These are phyloP conservation scores for Scytalidium sp. DNA, from an alignment of 2,329 filamentous ascomycete species.

Conservation along the genomic window DNA sequence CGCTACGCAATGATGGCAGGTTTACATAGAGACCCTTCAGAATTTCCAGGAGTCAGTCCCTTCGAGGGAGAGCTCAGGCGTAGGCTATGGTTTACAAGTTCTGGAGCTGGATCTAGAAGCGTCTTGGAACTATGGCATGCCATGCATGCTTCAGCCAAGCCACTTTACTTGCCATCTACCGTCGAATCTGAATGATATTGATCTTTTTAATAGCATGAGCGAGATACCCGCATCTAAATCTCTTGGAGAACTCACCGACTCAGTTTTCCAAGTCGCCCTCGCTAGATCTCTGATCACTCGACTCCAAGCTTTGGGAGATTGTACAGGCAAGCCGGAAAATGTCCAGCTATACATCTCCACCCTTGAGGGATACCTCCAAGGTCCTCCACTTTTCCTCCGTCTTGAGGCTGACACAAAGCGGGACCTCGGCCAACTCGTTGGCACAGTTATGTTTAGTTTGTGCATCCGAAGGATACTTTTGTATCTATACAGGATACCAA, in stretches of 20 bases:
- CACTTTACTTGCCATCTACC: conserved; percentile 48
- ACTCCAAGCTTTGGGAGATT: conserved; percentile 5
- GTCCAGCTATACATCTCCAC: conserved; percentile 1
- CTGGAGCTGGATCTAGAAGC: conserved; percentile 51
- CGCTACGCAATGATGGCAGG: conserved; percentile 55
- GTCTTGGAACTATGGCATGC: conserved; percentile 47
- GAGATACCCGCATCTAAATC: conserved; percentile 11
- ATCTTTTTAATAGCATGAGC: conserved; percentile 13
- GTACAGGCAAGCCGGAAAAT: conserved; percentile 1
- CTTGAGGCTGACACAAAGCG: not conserved
- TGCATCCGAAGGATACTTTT: conserved; percentile 10
- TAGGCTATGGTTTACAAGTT: conserved; percentile 53
- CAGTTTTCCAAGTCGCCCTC: conserved; percentile 9
- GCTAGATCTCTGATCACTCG: conserved; percentile 5
- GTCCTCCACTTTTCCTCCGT: not conserved
- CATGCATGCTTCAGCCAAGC: conserved; percentile 40
- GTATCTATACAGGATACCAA: conserved; percentile 8
- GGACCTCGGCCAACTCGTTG: not conserved
- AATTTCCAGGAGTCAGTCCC: conserved; percentile 42
- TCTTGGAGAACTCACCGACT: conserved; percentile 9
- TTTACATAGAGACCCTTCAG: conserved; percentile 52
- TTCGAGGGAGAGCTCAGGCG: conserved; percentile 51
- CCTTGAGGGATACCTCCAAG: conserved; percentile 4
- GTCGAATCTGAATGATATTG: conserved; percentile 43
- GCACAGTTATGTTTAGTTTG: conserved; percentile 9